These are phyloP conservation scores for Tulasnella sp. DNA, from an alignment of 768 basidiomycete species.

Conservation along the genomic window DNA sequence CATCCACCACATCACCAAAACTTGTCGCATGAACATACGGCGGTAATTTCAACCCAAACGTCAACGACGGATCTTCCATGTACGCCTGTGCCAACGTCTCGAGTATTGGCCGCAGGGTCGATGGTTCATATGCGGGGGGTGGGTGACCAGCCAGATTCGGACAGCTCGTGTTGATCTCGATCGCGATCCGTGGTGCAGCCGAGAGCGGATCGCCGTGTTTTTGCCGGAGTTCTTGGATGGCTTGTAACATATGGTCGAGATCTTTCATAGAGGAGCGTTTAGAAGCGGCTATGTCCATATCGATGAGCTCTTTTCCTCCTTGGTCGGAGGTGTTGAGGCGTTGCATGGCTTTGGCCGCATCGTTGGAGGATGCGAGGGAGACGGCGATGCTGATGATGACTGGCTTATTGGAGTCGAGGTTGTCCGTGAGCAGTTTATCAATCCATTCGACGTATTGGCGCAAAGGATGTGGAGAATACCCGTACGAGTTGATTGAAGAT, in stretches of 20 bases:
- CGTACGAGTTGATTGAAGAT: constrained; percentile 75
- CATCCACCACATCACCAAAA: constrained; percentile 43
- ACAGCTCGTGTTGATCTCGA: constrained; percentile 80
- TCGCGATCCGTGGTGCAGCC: constrained; percentile 34
- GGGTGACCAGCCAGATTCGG: constrained; percentile 56
- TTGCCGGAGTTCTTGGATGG: constrained; percentile 51
- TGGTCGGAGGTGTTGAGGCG: background rate
- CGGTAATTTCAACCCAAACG: constrained; percentile 69
- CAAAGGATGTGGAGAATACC: constrained; percentile 74
- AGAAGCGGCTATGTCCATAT: background rate
- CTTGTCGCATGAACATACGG: constrained; percentile 58
- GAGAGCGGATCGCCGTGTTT: constrained; percentile 18
- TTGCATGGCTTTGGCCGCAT: background rate
- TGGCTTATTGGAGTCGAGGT: constrained; percentile 37
- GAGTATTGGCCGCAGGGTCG: constrained; percentile 44
- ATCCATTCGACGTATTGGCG: constrained; percentile 57
- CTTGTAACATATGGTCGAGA: constrained; percentile 44
- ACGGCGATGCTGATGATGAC: constrained; percentile 75
- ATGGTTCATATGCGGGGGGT: constrained; percentile 48
- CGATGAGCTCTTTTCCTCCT: too few relatives aligned
- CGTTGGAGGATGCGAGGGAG: constrained; percentile 25
- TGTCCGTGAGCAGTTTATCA: constrained; percentile 36
- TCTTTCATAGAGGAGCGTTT: constrained; percentile 22
- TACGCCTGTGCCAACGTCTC: constrained; percentile 41
- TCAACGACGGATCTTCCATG: constrained; percentile 42